phyloP scores from a whole-genome alignment of 495 filamentous ascomycete species.

The Astrothelium subdiscretum region DNA sequence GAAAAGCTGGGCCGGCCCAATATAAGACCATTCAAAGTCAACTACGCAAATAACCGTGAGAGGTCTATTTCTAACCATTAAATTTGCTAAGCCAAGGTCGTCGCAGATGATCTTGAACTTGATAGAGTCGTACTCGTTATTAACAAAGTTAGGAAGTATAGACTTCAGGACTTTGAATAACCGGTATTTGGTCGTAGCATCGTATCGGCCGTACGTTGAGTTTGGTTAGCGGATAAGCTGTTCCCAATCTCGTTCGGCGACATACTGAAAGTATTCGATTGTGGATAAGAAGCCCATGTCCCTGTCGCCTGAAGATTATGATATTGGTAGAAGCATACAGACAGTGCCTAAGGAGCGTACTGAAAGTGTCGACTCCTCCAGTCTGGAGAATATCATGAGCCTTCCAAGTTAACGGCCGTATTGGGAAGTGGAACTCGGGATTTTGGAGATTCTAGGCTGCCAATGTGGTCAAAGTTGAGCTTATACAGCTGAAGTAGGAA shows the following conservation, averaged over 20 bases:
- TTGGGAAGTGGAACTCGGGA: conserved; percentile 8
- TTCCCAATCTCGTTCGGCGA: conserved; percentile 9
- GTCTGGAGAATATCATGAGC: conserved; percentile 23
- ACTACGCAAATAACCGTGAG: conserved; percentile 14
- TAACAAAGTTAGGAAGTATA: conserved; percentile 5
- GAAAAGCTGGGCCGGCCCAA: conserved; percentile 16
- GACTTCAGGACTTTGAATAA: conserved; percentile 9
- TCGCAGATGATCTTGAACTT: conserved; percentile 28
- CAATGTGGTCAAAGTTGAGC: conserved; percentile 22
- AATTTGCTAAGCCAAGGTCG: conserved; percentile 27
- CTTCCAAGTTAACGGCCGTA: conserved; percentile 26
- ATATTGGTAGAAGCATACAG: not conserved
- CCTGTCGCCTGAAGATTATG: not conserved
- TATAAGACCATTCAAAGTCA: conserved; percentile 21
- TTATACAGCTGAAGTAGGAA: conserved; percentile 23
- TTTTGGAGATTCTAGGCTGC: conserved; percentile 15
- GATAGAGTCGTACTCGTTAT: conserved; percentile 11
- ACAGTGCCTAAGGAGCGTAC: conserved; percentile 11
- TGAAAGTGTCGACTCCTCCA: conserved; percentile 30
- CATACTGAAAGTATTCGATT: conserved; percentile 15
- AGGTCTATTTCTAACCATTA: conserved; percentile 22
- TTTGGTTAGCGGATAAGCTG: conserved; percentile 14
- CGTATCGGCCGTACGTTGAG: conserved; percentile 10
- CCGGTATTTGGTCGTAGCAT: conserved; percentile 10
- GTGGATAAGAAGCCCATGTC: not conserved